Percentiles rank a stretch among this genome's conserved stretches.
phyloP scores from a whole-genome alignment of 305 asterid species.

The Salvia sclarea region DNA sequence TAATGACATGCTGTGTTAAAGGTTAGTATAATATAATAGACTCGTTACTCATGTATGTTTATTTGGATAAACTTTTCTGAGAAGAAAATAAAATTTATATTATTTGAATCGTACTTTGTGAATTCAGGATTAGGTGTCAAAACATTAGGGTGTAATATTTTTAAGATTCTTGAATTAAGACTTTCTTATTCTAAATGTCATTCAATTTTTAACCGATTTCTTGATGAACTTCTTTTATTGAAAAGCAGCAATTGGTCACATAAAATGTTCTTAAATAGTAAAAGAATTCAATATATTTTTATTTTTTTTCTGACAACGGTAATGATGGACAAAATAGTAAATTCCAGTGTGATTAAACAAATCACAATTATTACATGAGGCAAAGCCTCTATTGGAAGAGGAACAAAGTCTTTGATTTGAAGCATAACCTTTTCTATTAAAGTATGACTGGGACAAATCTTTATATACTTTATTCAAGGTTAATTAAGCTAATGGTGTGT shows the following conservation, averaged over 20 bases:
- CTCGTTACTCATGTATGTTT: no score
- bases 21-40: no score
- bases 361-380: slow-evolving; percentile 28
- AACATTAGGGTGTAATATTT: no score
- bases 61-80: no score
- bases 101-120: no score
- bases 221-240: neutral
- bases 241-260: neutral
- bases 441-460: slow-evolving; percentile 39
- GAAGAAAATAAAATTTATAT: no score
- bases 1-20: no score
- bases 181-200: neutral
- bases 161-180: neutral
- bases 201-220: neutral
- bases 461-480: slow-evolving; percentile 39
- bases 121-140: no score
- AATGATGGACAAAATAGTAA: slow-evolving; percentile 34
- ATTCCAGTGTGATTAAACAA: slow-evolving; percentile 11
- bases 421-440: slow-evolving; percentile 51
- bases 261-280: neutral
- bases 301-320: slow-evolving; percentile 30
- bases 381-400: slow-evolving; percentile 39
- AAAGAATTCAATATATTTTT: no score
- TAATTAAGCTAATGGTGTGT: slow-evolving; percentile 34
- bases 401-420: slow-evolving; percentile 49